Percentiles rank a stretch among this genome's conserved stretches.
Evolutionary conservation across 257 asterid genomes (phyloP).

Genomic region (Nicotiana paniculata): DNA sequence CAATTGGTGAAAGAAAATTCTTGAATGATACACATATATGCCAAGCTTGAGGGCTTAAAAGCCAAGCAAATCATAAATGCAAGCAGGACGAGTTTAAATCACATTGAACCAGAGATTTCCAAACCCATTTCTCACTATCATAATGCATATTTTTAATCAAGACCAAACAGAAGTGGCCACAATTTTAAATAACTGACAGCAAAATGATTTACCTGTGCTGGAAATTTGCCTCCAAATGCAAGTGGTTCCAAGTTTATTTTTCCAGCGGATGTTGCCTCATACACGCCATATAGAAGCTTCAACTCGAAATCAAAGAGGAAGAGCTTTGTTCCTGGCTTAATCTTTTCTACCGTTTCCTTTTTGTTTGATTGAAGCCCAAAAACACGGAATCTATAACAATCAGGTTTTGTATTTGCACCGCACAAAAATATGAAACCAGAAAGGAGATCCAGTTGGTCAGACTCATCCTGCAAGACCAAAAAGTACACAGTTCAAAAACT

Average conservation of each 20-base stretch:
- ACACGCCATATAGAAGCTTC: constrained; percentile 70
- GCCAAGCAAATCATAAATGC: not conserved
- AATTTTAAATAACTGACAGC: not conserved
- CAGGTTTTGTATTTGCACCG: constrained; percentile 46
- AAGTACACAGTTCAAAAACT: not conserved
- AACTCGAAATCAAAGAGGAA: constrained; percentile 58
- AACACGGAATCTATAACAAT: constrained; percentile 66
- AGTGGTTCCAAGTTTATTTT: constrained; percentile 57
- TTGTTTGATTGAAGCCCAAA: constrained; percentile 61
- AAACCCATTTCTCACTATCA: not conserved
- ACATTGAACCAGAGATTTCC: not conserved
- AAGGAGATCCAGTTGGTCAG: not conserved
- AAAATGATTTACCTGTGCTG: constrained; percentile 57
- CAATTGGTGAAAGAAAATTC: not conserved
- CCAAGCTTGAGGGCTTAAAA: not conserved
- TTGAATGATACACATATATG: not conserved
- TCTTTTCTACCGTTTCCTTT: constrained; percentile 40
- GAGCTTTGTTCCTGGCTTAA: constrained; percentile 60
- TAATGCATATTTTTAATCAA: not conserved
- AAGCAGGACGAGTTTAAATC: not conserved
- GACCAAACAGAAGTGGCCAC: not conserved
- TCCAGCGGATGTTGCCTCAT: constrained; percentile 65
- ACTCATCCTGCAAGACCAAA: constrained; percentile 1
- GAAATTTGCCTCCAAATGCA: constrained; percentile 69
- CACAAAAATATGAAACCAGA: constrained; percentile 76